A percentile compares a stretch with the other conserved stretches of the same genome.
phyloP scores from a whole-genome alignment of 306 rosid species.

The Cucurbita ficifolia region DNA sequence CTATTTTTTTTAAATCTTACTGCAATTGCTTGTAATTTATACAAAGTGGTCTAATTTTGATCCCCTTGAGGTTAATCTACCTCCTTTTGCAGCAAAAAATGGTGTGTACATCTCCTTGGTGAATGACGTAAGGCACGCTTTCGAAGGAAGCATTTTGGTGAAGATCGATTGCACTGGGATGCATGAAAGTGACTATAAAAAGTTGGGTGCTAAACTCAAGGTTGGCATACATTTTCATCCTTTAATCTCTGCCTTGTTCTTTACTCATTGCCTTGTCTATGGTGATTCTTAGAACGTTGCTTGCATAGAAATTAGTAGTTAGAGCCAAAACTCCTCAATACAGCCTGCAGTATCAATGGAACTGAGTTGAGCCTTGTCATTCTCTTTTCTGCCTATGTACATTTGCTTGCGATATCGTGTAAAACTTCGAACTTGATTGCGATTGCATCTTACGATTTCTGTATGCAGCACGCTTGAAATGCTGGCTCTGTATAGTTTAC shows the following conservation, averaged over 20 bases:
- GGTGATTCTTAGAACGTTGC: neutral
- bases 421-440: neutral
- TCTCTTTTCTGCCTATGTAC: neutral
- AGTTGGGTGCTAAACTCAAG: slow-evolving; percentile 88
- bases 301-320: neutral
- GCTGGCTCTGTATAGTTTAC: neutral
- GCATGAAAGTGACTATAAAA: slow-evolving; percentile 93
- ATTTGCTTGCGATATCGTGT: neutral
- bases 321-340: neutral
- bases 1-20: neutral
- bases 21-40: neutral
- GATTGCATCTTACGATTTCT: neutral
- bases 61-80: slow-evolving; percentile 5
- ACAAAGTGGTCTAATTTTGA: neutral
- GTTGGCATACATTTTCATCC: slow-evolving; percentile 21
- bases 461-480: neutral
- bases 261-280: neutral
- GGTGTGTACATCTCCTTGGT: slow-evolving; percentile 70
- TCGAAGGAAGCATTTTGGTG: slow-evolving; percentile 79
- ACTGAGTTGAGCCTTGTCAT: neutral
- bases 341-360: neutral
- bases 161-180: slow-evolving; percentile 75
- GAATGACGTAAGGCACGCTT: slow-evolving; percentile 69
- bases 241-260: neutral
- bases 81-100: slow-evolving; percentile 60